Evolutionary conservation across 768 basidiomycete genomes (phyloP).

Genomic region (Strobilomyces dryophilus): DNA sequence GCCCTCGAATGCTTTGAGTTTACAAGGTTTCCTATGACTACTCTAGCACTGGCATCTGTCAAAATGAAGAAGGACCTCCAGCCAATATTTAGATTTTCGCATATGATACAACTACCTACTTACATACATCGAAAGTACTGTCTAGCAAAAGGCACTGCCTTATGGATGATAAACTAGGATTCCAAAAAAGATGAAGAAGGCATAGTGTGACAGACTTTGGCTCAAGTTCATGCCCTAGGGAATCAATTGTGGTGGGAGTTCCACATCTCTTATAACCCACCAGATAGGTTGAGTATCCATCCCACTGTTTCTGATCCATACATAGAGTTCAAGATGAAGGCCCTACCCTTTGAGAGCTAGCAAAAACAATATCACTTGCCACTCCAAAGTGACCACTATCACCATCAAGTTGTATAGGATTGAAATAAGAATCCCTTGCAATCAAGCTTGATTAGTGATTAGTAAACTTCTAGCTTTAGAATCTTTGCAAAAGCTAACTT

Average conservation of each 20-base stretch:
- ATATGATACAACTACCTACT: no score
- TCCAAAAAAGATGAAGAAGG: no score
- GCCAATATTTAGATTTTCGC: no score
- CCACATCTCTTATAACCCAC: slow-evolving; percentile 80
- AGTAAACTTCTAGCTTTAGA: not conserved
- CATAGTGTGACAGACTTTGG: slow-evolving; percentile 56
- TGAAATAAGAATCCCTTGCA: slow-evolving; percentile 28
- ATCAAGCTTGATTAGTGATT: slow-evolving; percentile 12
- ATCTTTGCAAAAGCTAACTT: slow-evolving; percentile 17
- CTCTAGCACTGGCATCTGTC: slow-evolving; percentile 59
- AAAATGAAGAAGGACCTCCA: no score
- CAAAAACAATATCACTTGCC: slow-evolving; percentile 7
- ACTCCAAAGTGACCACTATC: not conserved
- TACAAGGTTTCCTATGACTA: slow-evolving; percentile 82
- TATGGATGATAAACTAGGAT: no score
- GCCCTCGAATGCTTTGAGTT: slow-evolving; percentile 95
- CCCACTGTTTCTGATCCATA: not conserved
- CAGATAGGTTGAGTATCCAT: slow-evolving; percentile 31
- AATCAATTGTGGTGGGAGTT: slow-evolving; percentile 70
- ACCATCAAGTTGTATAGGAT: not conserved
- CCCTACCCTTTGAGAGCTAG: not conserved
- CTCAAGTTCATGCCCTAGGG: slow-evolving; percentile 93
- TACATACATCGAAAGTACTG: no score
- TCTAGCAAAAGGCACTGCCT: no score
- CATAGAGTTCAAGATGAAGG: no score